These are phyloP conservation scores for Cryomyces minteri DNA, from an alignment of 495 filamentous ascomycete genomes.

Conservation along the genomic window DNA sequence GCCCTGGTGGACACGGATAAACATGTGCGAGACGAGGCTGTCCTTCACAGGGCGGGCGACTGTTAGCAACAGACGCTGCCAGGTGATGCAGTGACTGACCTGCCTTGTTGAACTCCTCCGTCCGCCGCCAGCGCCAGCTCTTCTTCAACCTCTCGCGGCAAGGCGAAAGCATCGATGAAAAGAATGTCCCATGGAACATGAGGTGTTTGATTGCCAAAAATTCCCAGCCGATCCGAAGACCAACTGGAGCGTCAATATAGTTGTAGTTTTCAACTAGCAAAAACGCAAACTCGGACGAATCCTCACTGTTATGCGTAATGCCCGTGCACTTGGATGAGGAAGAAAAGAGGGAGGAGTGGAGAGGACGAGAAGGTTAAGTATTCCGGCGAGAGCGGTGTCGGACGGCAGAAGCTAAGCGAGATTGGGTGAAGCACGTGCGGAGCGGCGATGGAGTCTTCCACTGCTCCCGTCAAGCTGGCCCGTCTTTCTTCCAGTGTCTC, in stretches of 20 bases:
- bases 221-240: slow-evolving; percentile 28
- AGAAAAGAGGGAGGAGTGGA: slow-evolving; percentile 7
- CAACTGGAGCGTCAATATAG: slow-evolving; percentile 24
- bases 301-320: slow-evolving; percentile 34
- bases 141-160: not conserved
- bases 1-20: too few relatives aligned
- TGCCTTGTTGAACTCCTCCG: too few relatives aligned
- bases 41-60: too few relatives aligned
- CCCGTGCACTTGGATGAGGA: slow-evolving; percentile 31
- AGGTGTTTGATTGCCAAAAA: slow-evolving; percentile 18
- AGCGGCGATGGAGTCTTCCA: too few relatives aligned
- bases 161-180: slow-evolving; percentile 1
- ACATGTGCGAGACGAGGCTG: too few relatives aligned
- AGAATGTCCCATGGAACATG: not conserved
- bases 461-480: too few relatives aligned
- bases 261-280: slow-evolving; percentile 40
- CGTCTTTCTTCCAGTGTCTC: too few relatives aligned
- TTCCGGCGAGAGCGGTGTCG: not conserved
- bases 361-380: not conserved
- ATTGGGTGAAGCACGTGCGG: too few relatives aligned
- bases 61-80: too few relatives aligned
- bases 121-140: not conserved
- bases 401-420: too few relatives aligned
- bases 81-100: too few relatives aligned
- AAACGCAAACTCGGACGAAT: slow-evolving; percentile 35